phyloP scores from a whole-genome alignment of 2,329 filamentous ascomycete genomes.

The Trichophyton rubrum region DNA sequence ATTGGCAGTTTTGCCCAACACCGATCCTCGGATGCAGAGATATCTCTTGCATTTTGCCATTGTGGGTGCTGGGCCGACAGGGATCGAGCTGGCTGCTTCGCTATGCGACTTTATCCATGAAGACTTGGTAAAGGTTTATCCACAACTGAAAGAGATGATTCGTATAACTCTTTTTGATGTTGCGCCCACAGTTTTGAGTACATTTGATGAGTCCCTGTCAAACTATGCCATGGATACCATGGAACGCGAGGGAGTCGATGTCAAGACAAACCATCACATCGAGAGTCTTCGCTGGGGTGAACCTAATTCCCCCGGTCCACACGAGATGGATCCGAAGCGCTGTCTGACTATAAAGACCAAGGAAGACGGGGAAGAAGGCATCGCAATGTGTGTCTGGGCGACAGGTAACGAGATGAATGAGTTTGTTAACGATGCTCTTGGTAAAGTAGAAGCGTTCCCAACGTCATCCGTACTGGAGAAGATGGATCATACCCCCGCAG shows the following conservation, averaged over 20 bases:
- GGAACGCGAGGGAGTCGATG: conserved; percentile 42
- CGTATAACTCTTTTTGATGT: conserved; percentile 50
- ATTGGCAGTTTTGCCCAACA: conserved; percentile 44
- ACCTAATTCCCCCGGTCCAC: conserved; percentile 28
- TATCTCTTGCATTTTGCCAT: conserved; percentile 47
- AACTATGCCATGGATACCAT: conserved; percentile 47
- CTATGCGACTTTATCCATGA: conserved; percentile 46
- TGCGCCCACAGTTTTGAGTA: conserved; percentile 45
- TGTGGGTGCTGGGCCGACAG: conserved; percentile 47
- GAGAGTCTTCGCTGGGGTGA: conserved; percentile 40
- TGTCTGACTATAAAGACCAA: conserved; percentile 42
- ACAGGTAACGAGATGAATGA: conserved; percentile 46
- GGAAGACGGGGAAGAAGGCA: conserved; percentile 46
- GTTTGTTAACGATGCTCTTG: conserved; percentile 37
- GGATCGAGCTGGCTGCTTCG: conserved; percentile 44
- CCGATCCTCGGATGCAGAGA: conserved; percentile 38
- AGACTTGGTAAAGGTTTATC: conserved; percentile 43
- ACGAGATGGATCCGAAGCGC: conserved; percentile 32
- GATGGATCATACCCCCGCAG: conserved; percentile 7
- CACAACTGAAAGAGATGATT: conserved; percentile 37
- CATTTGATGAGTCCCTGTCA: conserved; percentile 47
- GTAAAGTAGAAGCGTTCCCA: conserved; percentile 10
- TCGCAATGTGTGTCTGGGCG: conserved; percentile 50
- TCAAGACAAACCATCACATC: conserved; percentile 48
- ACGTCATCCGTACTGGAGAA: conserved; percentile 9